Base-by-base conservation (phyloP, 441 rosid genomes). In the Populus tomentosa region DNA sequence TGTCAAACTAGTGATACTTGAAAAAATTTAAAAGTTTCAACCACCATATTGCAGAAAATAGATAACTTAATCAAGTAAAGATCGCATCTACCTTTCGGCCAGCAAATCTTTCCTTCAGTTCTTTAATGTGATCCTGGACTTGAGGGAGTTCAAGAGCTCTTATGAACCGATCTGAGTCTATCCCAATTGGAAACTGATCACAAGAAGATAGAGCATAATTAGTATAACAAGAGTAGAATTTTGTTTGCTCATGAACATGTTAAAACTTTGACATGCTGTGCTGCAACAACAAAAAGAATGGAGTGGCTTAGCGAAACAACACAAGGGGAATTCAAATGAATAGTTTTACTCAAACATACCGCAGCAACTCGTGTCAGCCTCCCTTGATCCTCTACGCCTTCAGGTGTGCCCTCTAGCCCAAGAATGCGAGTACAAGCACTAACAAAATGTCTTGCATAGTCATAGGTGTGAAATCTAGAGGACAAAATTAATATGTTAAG, bases 381-480 rank as follows among this genome's bases (percentile, higher is more conserved):
- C 72, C 98, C 99, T 86, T 97, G 98, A 88, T 93, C 93, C 79
- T 94, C 99, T 73, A 97, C 99, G 77, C 99, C 99, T 80, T 97
- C 98, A 71, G 98, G 99, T 72, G 99, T 97, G 77, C 98, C 99
- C 84, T 97, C 99, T 71, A 93, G 90, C 79, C 98, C 99, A 88
- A 97, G 97, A 78, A 97, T 97, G 79, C 99, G 97, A 75, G 99
- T 93, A 78, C 99, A 97, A 28, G 99, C 98, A 77, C 99, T 97
- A 79, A 97, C 99, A 86, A 97, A 97, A 75, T 97, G 99, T 81
- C 99, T 90, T 80, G 99, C 99, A 81, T 94, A 97, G 86, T 97
- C 99, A 84, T 97, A 97, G 33, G 98, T 97, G 70, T 97, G 99
- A 80, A 97, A 97, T 32, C 99, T 97, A 94, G 69, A 86, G 79